A percentile compares a stretch with the other conserved stretches of the same genome.
Conservation (phyloP, 352 stramenopile genomes). For the Globisporangium camurandrum region DNA sequence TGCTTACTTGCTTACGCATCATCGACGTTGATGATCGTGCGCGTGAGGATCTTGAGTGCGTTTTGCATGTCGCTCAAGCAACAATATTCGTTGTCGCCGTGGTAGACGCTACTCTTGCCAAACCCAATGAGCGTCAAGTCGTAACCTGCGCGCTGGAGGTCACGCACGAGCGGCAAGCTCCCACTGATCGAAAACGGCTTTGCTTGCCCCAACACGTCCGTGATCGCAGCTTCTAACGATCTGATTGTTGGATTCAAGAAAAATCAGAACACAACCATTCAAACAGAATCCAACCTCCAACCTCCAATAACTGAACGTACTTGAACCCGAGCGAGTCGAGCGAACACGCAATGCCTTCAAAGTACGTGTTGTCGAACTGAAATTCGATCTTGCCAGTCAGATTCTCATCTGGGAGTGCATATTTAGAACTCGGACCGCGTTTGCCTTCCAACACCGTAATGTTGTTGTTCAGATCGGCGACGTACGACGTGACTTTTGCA, state of each 20-base stretch:
- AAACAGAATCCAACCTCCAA: too few relatives aligned
- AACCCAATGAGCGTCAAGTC: constrained; percentile 76
- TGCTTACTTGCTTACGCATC: constrained; percentile 13
- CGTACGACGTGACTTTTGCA: constrained; percentile 73
- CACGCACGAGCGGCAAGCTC: constrained; percentile 64
- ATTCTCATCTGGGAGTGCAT: constrained; percentile 78
- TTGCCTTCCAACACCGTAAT: constrained; percentile 72
- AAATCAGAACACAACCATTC: neutral
- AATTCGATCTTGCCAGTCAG: constrained; percentile 82
- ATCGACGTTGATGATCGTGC: constrained; percentile 74
- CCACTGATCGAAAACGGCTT: constrained; percentile 91
- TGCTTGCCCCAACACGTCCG: constrained; percentile 62
- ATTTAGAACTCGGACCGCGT: constrained; percentile 88
- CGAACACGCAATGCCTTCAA: constrained; percentile 90
- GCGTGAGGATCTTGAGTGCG: constrained; percentile 80
- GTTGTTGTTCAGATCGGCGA: constrained; percentile 82
- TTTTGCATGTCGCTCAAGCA: constrained; percentile 81
- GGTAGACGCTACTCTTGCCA: constrained; percentile 80
- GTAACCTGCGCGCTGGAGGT: constrained; percentile 67
- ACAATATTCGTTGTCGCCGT: constrained; percentile 92
- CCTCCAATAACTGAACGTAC: constrained; percentile 12
- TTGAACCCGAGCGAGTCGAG: constrained; percentile 87
- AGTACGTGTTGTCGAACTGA: constrained; percentile 70
- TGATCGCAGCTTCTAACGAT: constrained; percentile 70
- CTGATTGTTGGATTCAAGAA: constrained; percentile 11